Base-by-base conservation (phyloP, 1,284 basidiomycete species). In the Ceraceosorus guamensis region DNA sequence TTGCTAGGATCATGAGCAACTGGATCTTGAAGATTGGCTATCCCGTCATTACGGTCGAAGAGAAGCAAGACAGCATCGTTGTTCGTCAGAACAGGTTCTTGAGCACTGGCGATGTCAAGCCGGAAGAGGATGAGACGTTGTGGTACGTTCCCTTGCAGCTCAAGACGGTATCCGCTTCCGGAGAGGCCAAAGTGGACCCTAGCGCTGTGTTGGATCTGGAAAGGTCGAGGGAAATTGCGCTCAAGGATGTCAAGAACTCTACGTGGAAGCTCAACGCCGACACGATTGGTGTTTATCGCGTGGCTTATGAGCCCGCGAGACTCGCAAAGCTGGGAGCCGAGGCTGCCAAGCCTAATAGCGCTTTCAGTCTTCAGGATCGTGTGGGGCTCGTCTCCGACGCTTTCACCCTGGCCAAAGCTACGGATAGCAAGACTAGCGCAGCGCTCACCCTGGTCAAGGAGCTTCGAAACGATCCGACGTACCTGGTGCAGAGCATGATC, bases 81-180 rank as follows among this genome's bases (percentile, higher is more conserved):
- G 57, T 79, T 48, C 85, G 86, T 45, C 93, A 98, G 79, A 90
- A 95, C 77, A 84, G 93, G 31, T 97, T 96, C 83, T 80, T 97
- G 50, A 87, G 89, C 70, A 89, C 86, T 3, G 91, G 91, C 4
- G 83, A 75, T 35, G 61, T 67, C 37, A 64, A 62, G 32, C 82
- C 84, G 0, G 84, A 90, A 72, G 88, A 97, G 65, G 92, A 97
- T 73, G 81, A 90, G 78, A 95, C 90, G 2, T 81, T 91, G 61
- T 97, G 93, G 92, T 85, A 73, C 53, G 77, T 96, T 43, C 93
- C 93, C 10, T 80, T 97, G 60, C 83, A 83, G 70, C 77, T 96
- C 61, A 79, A 89, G 66, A 86, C 86, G 3, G 78, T 84, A 43
- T 82, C 82, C 55, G 76, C 73, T 6, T n/a, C 13, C 5, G 47